Percentiles rank a stretch among this genome's conserved stretches.
These are phyloP conservation scores for Pochonia chlamydosporia DNA, from an alignment of 2,329 filamentous ascomycete species.

Conservation along the genomic window DNA sequence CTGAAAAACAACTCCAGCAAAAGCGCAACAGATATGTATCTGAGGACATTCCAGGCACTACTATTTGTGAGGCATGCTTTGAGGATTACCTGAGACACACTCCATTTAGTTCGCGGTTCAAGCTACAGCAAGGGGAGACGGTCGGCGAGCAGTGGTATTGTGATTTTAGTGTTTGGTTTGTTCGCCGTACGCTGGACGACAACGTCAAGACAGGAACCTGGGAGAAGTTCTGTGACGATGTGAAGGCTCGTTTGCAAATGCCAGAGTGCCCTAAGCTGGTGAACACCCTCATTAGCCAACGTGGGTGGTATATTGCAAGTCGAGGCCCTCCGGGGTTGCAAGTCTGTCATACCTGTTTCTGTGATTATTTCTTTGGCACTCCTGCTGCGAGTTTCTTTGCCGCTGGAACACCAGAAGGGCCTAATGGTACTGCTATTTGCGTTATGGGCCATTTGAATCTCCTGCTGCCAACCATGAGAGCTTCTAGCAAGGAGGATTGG, in stretches of 20 bases:
- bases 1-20: constrained; percentile 4
- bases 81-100: constrained; percentile 26
- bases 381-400: constrained; percentile 19
- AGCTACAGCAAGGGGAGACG: background rate
- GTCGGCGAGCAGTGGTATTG: constrained; percentile 17
- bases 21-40: constrained; percentile 28
- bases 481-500: constrained; percentile 21
- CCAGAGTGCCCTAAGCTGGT: constrained; percentile 20
- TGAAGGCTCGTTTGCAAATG: constrained; percentile 19
- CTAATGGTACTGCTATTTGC: constrained; percentile 16
- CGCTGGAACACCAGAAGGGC: constrained; percentile 15
- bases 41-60: constrained; percentile 21
- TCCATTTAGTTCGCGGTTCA: constrained; percentile 23
- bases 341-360: constrained; percentile 31
- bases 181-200: constrained; percentile 23
- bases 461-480: constrained; percentile 14
- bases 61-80: constrained; percentile 34
- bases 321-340: constrained; percentile 15
- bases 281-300: constrained; percentile 14
- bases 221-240: constrained; percentile 25
- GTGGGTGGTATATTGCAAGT: constrained; percentile 24
- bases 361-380: constrained; percentile 27
- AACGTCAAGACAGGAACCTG: constrained; percentile 20
- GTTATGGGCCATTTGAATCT: constrained; percentile 24
- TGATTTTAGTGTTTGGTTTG: constrained; percentile 24